A percentile compares a stretch with the other conserved stretches of the same genome.
Evolutionary conservation across 257 asterid species (phyloP).

Genomic region (Przewalskia tangutica): DNA sequence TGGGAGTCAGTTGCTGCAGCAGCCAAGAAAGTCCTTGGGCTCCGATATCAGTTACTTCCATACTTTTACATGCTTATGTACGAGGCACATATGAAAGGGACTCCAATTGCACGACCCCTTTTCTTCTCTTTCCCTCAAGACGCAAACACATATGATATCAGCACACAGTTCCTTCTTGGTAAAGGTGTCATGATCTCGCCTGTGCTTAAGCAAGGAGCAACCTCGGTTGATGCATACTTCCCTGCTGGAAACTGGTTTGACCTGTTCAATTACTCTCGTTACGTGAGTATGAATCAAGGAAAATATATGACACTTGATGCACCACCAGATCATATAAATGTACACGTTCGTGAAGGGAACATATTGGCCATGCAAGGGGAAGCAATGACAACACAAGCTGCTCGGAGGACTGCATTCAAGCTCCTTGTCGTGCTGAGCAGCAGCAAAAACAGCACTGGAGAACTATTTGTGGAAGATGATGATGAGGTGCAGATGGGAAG

Average conservation of each 20-base stretch:
- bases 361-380: conserved; percentile 37
- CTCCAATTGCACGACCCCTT: conserved; percentile 36
- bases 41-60: conserved; percentile 32
- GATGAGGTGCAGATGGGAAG: conserved; percentile 29
- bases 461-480: conserved; percentile 34
- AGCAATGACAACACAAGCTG: conserved; percentile 33
- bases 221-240: conserved; percentile 27
- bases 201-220: conserved; percentile 23
- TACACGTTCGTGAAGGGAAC: conserved; percentile 30
- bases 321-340: conserved; percentile 25
- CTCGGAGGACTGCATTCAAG: conserved; percentile 25
- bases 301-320: conserved; percentile 23
- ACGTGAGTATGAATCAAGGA: conserved; percentile 13
- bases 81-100: conserved; percentile 34
- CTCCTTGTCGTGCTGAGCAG: conserved; percentile 29
- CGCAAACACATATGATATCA: conserved; percentile 28
- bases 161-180: conserved; percentile 36
- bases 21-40: conserved; percentile 39
- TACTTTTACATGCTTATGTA: conserved; percentile 38
- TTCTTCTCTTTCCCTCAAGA: conserved; percentile 48
- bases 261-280: conserved; percentile 29
- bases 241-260: conserved; percentile 40
- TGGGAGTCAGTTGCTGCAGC: conserved; percentile 45
- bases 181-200: conserved; percentile 41
- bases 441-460: conserved; percentile 24